Evolutionary conservation across 805 yeast species (phyloP).

Genomic region (Candida germanica): DNA sequence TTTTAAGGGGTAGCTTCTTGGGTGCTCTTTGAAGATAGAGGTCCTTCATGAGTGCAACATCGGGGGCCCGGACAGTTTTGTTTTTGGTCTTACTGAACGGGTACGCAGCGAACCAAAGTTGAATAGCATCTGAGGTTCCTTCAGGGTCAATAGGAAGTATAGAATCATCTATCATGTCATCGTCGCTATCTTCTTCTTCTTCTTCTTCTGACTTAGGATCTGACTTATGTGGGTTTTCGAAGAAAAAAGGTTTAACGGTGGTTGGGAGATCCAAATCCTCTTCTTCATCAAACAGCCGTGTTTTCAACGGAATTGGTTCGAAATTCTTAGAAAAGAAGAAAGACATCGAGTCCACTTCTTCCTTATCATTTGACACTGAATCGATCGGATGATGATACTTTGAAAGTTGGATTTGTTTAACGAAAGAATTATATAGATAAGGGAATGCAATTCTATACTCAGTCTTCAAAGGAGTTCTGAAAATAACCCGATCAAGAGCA

Average conservation of each 20-base stretch:
- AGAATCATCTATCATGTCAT: too few species aligned
- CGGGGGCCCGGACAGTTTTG: constrained; percentile 75
- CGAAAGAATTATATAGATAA: constrained; percentile 73
- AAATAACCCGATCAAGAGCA: constrained; percentile 80
- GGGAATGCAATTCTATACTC: constrained; percentile 90
- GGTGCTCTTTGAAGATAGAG: constrained; percentile 78
- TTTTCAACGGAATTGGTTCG: constrained; percentile 49
- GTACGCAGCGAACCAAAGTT: constrained; percentile 74
- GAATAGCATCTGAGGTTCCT: constrained; percentile 51
- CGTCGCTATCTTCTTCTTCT: constrained; percentile 30
- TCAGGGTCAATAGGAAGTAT: constrained; percentile 32
- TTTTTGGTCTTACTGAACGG: constrained; percentile 84
- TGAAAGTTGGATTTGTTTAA: constrained; percentile 57
- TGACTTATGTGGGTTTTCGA: constrained; percentile 8
- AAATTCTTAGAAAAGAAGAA: constrained; percentile 24
- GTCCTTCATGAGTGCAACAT: constrained; percentile 76
- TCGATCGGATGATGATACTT: constrained; percentile 64
- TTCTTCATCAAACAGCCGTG: constrained; percentile 8
- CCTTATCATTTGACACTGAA: constrained; percentile 46
- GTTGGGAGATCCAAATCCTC: constrained; percentile 30
- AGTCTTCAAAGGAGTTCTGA: constrained; percentile 70
- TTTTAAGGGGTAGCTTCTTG: constrained; percentile 64
- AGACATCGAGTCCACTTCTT: constrained; percentile 24
- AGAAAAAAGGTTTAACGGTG: constrained; percentile 51
- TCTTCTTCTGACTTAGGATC: constrained; percentile 4